phyloP scores from a whole-genome alignment of 495 filamentous ascomycete species.

The Penicillium cinerascens region DNA sequence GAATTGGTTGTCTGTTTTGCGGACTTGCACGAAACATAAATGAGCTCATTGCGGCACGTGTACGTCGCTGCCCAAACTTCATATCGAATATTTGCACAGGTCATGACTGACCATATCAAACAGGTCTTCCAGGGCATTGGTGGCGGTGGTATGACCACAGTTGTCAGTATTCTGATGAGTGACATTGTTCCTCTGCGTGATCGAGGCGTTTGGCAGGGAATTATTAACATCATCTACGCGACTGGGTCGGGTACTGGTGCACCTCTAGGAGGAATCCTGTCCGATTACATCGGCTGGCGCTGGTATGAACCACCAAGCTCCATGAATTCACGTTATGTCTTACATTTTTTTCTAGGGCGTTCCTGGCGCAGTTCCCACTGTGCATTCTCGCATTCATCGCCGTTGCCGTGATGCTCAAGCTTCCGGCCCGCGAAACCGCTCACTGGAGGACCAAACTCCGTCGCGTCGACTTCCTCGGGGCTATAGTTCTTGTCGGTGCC shows the following conservation, averaged over 20 bases:
- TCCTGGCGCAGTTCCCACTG: conserved; percentile 66
- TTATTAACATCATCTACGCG: conserved; percentile 77
- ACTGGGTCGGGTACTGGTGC: conserved; percentile 67
- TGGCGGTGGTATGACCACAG: conserved; percentile 81
- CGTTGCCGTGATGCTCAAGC: conserved; percentile 59
- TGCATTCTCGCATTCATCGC: conserved; percentile 63
- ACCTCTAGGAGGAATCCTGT: conserved; percentile 67
- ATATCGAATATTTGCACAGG: neutral
- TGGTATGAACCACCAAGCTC: conserved; percentile 50
- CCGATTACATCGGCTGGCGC: conserved; percentile 77
- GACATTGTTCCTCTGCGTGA: conserved; percentile 77
- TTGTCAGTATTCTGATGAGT: conserved; percentile 72
- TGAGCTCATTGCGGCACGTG: conserved; percentile 64
- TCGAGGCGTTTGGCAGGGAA: conserved; percentile 76
- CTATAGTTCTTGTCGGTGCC: conserved; percentile 64
- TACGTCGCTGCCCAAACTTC: conserved; percentile 18
- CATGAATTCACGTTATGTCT: neutral
- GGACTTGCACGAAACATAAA: conserved; percentile 67
- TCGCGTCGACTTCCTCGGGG: conserved; percentile 80
- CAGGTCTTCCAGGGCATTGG: conserved; percentile 67
- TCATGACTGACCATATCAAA: neutral
- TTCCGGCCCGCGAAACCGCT: conserved; percentile 52
- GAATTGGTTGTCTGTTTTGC: conserved; percentile 67
- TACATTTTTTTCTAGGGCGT: conserved; percentile 50
- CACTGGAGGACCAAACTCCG: conserved; percentile 63